phyloP scores from a whole-genome alignment of 495 filamentous ascomycete species.

The Tuber borchii region DNA sequence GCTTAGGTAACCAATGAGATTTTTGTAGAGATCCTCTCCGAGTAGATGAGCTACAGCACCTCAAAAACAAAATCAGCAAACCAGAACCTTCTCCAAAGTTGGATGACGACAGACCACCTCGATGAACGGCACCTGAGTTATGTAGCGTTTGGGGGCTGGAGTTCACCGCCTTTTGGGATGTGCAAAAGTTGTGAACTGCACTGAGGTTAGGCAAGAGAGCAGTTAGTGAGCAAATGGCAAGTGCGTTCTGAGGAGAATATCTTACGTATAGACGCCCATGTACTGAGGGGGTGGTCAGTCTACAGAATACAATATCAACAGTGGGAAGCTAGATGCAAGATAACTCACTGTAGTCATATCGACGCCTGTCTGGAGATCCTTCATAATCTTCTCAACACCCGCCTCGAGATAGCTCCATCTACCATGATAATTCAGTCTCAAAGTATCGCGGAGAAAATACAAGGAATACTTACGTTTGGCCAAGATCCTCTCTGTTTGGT shows the following conservation, averaged over 20 bases:
- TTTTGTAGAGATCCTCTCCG: conserved; percentile 91
- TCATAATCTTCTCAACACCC: conserved; percentile 89
- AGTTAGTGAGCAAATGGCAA: conserved; percentile 11
- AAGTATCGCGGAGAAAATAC: conserved; percentile 7
- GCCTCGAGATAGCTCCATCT: conserved; percentile 86
- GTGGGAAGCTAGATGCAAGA: conserved; percentile 3
- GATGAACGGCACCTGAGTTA: conserved; percentile 55
- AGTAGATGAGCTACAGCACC: conserved; percentile 68
- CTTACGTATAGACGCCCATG: conserved; percentile 94
- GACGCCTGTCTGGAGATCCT: conserved; percentile 78
- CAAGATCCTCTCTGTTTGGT: conserved; percentile 75
- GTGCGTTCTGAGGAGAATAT: conserved; percentile 17
- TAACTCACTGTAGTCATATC: conserved; percentile 76
- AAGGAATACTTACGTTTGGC: conserved; percentile 61
- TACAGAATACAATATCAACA: conserved; percentile 4
- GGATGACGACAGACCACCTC: conserved; percentile 58
- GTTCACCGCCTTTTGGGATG: conserved; percentile 82
- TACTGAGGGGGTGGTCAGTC: conserved; percentile 55
- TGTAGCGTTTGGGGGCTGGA: conserved; percentile 39
- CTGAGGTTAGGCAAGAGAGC: conserved; percentile 45
- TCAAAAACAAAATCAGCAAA: conserved; percentile 17
- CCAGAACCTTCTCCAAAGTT: conserved; percentile 38
- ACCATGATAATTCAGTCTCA: conserved; percentile 29
- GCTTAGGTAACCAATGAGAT: conserved; percentile 76
- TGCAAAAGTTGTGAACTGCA: conserved; percentile 98